Base-by-base conservation (phyloP, 2,329 filamentous ascomycete species). In the Beauveria bassiana region DNA sequence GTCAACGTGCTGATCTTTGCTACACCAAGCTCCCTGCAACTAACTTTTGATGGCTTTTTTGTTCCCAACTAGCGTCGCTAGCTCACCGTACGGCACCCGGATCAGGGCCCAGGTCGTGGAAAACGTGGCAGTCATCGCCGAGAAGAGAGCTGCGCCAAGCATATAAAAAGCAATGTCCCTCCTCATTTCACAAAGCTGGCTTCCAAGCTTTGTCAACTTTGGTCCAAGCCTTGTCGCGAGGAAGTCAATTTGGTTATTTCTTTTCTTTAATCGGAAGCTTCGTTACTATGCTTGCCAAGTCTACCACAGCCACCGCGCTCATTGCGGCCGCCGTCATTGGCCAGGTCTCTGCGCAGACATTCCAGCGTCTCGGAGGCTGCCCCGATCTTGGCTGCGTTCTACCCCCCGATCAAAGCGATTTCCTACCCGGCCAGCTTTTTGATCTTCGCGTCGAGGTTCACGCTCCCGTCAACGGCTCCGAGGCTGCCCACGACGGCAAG, bases 401-500 rank as follows among this genome's bases (percentile, higher is more conserved):
- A 16, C 84, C 84, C 16, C 84, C 84, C 1, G 83, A 86, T 66
- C 82, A 85, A 76, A 86, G 88, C 65, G 90, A 95, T 69, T 95
- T 95, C 76, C 81, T 96, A 1, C 86, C 90, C 5, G 90, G 90
- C 14, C 90, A 95, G 75, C 87, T 84, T 72, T 95, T 95, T 70
- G 91, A 95, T 71, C 86, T 96, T 65, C 87, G 90, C 63, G 82
- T 93, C 63, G 90, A 95, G 73, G 84, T 95, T 34, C 90, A 93
- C 71, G 89, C 89, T 10, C 90, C 90, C 6, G 80, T 87, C 70
- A 95, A 95, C 73, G 90, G 91, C 66, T 89, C 88, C 43, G 89
- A 95, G 74, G 86, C 86, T n/a, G 89, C 85, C 64, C 83, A 86
- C 66, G 75, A 83, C 62, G 85, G 85, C 63, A 80, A 84, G 66